A percentile compares a stretch with the other conserved stretches of the same genome.
phyloP scores from a whole-genome alignment of 352 stramenopile species.

The Phytophthora kernoviae region DNA sequence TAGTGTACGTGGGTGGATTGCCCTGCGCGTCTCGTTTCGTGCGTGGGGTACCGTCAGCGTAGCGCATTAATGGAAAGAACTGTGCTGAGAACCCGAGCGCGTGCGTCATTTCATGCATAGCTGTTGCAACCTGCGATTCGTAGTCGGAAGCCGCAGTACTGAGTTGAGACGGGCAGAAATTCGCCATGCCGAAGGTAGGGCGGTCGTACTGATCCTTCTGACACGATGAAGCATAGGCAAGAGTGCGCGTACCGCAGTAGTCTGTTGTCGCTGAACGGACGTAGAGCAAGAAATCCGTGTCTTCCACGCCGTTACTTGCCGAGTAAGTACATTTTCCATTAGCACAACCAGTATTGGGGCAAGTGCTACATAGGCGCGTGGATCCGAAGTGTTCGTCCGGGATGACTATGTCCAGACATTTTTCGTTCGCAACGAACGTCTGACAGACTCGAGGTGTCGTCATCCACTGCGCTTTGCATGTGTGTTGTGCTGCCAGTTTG shows the following conservation, averaged over 20 bases:
- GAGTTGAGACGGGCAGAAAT: conserved; percentile 81
- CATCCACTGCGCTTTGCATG: conserved; percentile 59
- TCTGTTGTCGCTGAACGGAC: conserved; percentile 51
- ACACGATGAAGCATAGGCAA: conserved; percentile 82
- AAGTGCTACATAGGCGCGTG: conserved; percentile 50
- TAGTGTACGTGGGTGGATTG: conserved; percentile 29
- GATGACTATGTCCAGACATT: conserved; percentile 79
- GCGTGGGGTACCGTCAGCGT: conserved; percentile 64
- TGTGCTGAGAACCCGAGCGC: conserved; percentile 79
- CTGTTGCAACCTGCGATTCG: conserved; percentile 65
- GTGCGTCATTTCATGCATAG: conserved; percentile 85
- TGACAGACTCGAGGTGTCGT: conserved; percentile 66
- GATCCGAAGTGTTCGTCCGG: conserved; percentile 63
- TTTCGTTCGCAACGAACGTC: conserved; percentile 51
- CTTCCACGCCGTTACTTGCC: conserved; percentile 34
- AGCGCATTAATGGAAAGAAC: conserved; percentile 79
- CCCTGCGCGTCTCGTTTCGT: conserved; percentile 59
- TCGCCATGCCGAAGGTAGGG: conserved; percentile 83
- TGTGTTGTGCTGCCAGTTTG: conserved; percentile 63
- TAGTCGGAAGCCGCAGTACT: conserved; percentile 59
- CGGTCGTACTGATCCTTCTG: conserved; percentile 88
- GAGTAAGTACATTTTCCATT: conserved; percentile 47
- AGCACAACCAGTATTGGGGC: conserved; percentile 42
- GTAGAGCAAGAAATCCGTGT: conserved; percentile 80
- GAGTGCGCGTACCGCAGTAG: conserved; percentile 55